Conservation (phyloP, 2,329 filamentous ascomycete genomes). For the Botrytis hyacinthi region DNA sequence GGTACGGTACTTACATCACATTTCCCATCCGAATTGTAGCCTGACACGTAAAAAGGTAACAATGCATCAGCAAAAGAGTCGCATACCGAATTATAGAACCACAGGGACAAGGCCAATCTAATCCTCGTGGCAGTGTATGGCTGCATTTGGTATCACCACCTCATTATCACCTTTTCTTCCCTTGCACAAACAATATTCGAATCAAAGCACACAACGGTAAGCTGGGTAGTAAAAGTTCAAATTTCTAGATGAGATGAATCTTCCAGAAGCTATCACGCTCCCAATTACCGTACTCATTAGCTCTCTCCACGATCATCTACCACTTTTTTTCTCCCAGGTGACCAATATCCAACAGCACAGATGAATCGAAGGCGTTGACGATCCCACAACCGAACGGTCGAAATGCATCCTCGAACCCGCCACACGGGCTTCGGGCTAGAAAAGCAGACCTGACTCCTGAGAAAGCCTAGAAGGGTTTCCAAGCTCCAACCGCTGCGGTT, state of each 20-base stretch:
- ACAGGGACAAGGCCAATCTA: neutral
- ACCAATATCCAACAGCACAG: neutral
- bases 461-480: neutral
- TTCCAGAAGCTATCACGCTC: neutral
- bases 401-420: neutral
- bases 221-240: neutral
- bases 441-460: neutral
- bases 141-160: neutral
- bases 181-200: neutral
- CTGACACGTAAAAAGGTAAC: constrained; percentile 22
- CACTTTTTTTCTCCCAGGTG: neutral
- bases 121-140: constrained; percentile 13
- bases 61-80: neutral
- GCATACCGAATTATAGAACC: neutral
- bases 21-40: constrained; percentile 19
- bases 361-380: neutral
- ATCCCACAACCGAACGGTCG: neutral
- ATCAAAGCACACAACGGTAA: neutral
- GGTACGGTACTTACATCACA: neutral
- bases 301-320: constrained; percentile 1
- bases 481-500: neutral
- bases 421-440: neutral
- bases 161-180: neutral
- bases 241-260: neutral
- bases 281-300: neutral